A percentile compares a stretch with the other conserved stretches of the same genome.
Evolutionary conservation across 2,329 filamentous ascomycete species (phyloP).

Genomic region (Harringtonia aguacate): DNA sequence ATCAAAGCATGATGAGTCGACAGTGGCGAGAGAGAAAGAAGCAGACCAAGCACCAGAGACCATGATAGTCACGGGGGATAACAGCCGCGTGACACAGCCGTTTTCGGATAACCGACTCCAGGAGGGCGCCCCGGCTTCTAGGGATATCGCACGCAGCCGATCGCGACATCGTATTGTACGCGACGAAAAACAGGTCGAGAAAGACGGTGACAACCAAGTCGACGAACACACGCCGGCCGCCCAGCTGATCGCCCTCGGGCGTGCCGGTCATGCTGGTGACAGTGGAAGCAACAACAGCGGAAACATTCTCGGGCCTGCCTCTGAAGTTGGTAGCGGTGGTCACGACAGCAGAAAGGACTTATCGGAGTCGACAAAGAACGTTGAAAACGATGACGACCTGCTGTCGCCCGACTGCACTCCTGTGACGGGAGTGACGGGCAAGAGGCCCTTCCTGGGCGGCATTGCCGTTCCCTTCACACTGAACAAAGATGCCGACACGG

Average conservation of each 20-base stretch:
- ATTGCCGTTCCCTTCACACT: conserved; percentile 66
- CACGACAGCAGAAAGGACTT: no score
- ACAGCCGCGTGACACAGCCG: conserved; percentile 32
- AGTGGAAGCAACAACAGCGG: no score
- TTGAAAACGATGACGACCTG: no score
- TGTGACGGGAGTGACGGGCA: conserved; percentile 42
- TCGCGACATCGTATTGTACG: conserved; percentile 4
- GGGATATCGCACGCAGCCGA: conserved; percentile 17
- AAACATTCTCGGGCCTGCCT: no score
- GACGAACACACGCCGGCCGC: conserved; percentile 32
- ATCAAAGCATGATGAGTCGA: conserved; percentile 75
- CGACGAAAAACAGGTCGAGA: conserved; percentile 2
- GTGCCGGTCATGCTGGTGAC: no score
- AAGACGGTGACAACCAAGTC: background rate
- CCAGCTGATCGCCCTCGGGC: conserved; percentile 27
- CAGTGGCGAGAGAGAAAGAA: conserved; percentile 49
- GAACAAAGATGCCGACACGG: conserved; percentile 50
- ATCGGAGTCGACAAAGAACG: conserved; percentile 4
- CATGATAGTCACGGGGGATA: conserved; percentile 24
- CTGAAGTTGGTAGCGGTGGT: no score
- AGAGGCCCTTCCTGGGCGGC: conserved; percentile 55
- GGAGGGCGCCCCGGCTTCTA: conserved; percentile 19
- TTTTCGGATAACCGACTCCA: conserved; percentile 29
- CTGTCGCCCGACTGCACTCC: conserved; percentile 20
- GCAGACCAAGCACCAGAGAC: conserved; percentile 24